Percentiles rank a stretch among this genome's conserved stretches.
These are phyloP conservation scores for Leersia perrieri DNA, from an alignment of 176 grass and related monocot species.

Conservation along the genomic window DNA sequence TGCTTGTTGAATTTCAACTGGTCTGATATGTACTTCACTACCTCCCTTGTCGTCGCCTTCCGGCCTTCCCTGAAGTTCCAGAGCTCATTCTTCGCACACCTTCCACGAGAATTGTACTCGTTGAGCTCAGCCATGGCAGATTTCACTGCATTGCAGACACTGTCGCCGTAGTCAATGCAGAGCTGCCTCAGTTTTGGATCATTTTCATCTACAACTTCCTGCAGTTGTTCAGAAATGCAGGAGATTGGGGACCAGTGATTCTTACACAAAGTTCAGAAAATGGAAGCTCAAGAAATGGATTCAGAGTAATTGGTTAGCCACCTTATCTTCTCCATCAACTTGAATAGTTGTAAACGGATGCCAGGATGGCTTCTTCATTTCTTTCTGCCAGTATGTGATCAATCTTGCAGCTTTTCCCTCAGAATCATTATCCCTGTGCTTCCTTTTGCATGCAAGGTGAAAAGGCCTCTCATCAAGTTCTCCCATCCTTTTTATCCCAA, in stretches of 20 bases:
- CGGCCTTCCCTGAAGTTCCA: slow-evolving; percentile 20
- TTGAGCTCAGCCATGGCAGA: slow-evolving; percentile 18
- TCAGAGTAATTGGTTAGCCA: neutral
- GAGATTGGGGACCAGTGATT: neutral
- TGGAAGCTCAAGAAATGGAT: neutral
- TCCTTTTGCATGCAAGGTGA: slow-evolving; percentile 14
- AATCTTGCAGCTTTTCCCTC: slow-evolving; percentile 40
- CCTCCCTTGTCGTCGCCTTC: slow-evolving; percentile 9
- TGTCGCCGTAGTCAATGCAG: neutral
- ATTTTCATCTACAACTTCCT: slow-evolving; percentile 28
- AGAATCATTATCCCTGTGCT: slow-evolving; percentile 33
- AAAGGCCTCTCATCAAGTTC: slow-evolving; percentile 39
- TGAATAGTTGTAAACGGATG: slow-evolving; percentile 38
- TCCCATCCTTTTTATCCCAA: slow-evolving; percentile 44
- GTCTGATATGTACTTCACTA: neutral
- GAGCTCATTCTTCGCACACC: slow-evolving; percentile 6
- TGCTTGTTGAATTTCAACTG: slow-evolving; percentile 1
- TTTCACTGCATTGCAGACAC: slow-evolving; percentile 11
- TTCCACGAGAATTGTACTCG: neutral
- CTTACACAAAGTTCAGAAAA: slow-evolving; percentile 10
- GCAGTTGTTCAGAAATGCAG: neutral
- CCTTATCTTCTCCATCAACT: slow-evolving; percentile 35
- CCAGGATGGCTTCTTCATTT: slow-evolving; percentile 44
- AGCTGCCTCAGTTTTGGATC: slow-evolving; percentile 37
- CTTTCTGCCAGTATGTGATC: slow-evolving; percentile 48